These are phyloP conservation scores for Salvia sclarea DNA, from an alignment of 305 asterid species.

Conservation along the genomic window DNA sequence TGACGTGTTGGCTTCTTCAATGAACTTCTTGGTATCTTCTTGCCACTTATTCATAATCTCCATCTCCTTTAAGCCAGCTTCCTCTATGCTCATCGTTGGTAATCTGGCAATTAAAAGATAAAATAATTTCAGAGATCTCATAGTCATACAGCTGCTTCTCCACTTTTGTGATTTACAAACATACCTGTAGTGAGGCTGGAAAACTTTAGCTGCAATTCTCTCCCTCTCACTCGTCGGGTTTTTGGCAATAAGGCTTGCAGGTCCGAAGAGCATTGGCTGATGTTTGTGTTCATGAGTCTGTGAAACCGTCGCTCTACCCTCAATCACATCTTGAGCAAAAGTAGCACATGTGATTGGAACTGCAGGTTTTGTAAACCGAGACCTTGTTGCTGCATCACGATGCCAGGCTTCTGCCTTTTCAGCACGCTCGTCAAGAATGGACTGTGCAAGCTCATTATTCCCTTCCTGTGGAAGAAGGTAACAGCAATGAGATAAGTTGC, in stretches of 20 bases:
- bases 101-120: slow-evolving; percentile 42
- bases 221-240: slow-evolving; percentile 91
- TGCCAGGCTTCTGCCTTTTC: slow-evolving; percentile 92
- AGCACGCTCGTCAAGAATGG: slow-evolving; percentile 74
- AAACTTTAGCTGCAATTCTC: slow-evolving; percentile 87
- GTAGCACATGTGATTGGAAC: slow-evolving; percentile 96
- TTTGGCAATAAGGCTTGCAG: slow-evolving; percentile 71
- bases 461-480: slow-evolving; percentile 58
- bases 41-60: slow-evolving; percentile 92
- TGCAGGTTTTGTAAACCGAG: slow-evolving; percentile 65
- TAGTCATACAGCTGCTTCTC: background rate
- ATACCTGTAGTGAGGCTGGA: slow-evolving; percentile 93
- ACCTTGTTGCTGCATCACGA: slow-evolving; percentile 79
- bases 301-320: slow-evolving; percentile 81
- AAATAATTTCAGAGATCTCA: slow-evolving; percentile 2
- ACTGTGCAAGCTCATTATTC: slow-evolving; percentile 53
- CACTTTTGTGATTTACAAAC: background rate
- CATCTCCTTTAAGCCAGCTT: slow-evolving; percentile 96
- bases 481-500: slow-evolving; percentile 24
- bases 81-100: slow-evolving; percentile 99
- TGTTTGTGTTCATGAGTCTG: slow-evolving; percentile 87
- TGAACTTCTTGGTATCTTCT: slow-evolving; percentile 61
- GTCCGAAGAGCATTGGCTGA: slow-evolving; percentile 93
- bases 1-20: slow-evolving; percentile 93
- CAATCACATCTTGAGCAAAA: slow-evolving; percentile 94